phyloP scores from a whole-genome alignment of 73 alveolate genomes.

The Paramecium caudatum region DNA sequence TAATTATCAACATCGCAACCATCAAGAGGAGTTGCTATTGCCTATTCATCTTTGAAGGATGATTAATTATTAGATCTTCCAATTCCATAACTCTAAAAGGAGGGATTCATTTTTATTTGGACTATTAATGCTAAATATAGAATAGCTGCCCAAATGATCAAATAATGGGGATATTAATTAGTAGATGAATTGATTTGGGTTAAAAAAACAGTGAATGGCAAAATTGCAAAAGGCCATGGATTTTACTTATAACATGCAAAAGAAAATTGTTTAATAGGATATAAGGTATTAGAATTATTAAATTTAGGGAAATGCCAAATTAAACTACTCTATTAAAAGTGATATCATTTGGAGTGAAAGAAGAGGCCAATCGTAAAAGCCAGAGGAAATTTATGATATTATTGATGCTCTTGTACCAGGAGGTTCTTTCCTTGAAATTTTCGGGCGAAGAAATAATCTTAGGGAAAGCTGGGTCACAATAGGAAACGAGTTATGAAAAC shows the following conservation, averaged over 20 bases:
- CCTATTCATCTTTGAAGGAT: constrained; percentile 86
- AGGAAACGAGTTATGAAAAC: constrained; percentile 84
- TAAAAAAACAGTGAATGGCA: constrained; percentile 84
- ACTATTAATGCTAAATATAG: constrained; percentile 87
- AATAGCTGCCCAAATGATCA: constrained; percentile 80
- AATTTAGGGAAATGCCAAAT: constrained; percentile 67
- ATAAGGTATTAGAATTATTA: constrained; percentile 76
- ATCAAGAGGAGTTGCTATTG: constrained; percentile 87
- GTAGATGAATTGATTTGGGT: constrained; percentile 93
- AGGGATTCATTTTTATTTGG: constrained; percentile 90
- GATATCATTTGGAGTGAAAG: constrained; percentile 85
- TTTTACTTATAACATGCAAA: constrained; percentile 89
- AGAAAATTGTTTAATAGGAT: constrained; percentile 91
- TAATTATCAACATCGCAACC: constrained; percentile 85
- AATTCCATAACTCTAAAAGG: constrained; percentile 75
- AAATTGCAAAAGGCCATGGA: constrained; percentile 90
- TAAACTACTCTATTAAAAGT: constrained; percentile 68
- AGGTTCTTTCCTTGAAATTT: constrained; percentile 87
- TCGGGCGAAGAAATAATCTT: constrained; percentile 91
- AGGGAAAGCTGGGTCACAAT: constrained; percentile 92
- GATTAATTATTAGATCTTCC: constrained; percentile 78
- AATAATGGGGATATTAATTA: constrained; percentile 83
- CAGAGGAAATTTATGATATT: constrained; percentile 88
- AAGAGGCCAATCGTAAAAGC: constrained; percentile 88
- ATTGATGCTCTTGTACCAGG: constrained; percentile 87